phyloP scores from a whole-genome alignment of 2,329 filamentous ascomycete genomes.

The Elsinoe perseae region DNA sequence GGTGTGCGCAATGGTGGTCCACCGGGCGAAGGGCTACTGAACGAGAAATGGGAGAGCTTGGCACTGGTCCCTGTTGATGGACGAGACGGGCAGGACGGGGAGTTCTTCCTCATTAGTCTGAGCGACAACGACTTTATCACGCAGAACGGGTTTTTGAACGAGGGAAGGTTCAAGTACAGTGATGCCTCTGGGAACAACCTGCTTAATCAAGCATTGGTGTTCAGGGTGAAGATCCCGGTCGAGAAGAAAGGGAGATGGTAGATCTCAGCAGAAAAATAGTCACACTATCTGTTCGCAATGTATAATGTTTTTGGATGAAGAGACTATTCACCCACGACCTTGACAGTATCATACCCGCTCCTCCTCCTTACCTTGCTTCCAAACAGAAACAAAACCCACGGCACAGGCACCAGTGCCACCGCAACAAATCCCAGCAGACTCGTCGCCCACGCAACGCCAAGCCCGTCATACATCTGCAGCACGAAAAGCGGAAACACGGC shows the following conservation, averaged over 20 bases:
- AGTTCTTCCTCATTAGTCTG: slow-evolving; percentile 60
- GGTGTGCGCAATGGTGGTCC: slow-evolving; percentile 60
- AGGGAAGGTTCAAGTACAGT: slow-evolving; percentile 48
- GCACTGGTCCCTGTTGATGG: slow-evolving; percentile 51
- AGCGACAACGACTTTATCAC: slow-evolving; percentile 72
- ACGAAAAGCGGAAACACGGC: slow-evolving; percentile 30
- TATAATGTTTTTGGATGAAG: background rate
- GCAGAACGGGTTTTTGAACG: slow-evolving; percentile 56
- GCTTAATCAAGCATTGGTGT: slow-evolving; percentile 57
- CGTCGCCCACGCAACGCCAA: slow-evolving; percentile 32
- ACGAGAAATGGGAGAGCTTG: slow-evolving; percentile 72
- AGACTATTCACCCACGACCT: slow-evolving; percentile 3
- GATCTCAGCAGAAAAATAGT: background rate
- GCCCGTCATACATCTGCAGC: slow-evolving; percentile 22
- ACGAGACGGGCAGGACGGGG: slow-evolving; percentile 39
- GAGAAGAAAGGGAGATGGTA: slow-evolving; percentile 17
- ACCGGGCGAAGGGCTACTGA: slow-evolving; percentile 52
- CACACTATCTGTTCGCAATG: no score
- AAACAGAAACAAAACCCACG: slow-evolving; percentile 31
- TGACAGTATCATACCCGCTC: slow-evolving; percentile 20
- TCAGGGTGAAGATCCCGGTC: slow-evolving; percentile 47
- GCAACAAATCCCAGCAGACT: slow-evolving; percentile 33
- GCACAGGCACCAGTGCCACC: slow-evolving; percentile 32
- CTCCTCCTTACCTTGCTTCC: slow-evolving; percentile 24
- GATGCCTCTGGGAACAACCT: slow-evolving; percentile 52